Evolutionary conservation across 2,329 filamentous ascomycete species (phyloP).

Genomic region (Xylaria sp.): DNA sequence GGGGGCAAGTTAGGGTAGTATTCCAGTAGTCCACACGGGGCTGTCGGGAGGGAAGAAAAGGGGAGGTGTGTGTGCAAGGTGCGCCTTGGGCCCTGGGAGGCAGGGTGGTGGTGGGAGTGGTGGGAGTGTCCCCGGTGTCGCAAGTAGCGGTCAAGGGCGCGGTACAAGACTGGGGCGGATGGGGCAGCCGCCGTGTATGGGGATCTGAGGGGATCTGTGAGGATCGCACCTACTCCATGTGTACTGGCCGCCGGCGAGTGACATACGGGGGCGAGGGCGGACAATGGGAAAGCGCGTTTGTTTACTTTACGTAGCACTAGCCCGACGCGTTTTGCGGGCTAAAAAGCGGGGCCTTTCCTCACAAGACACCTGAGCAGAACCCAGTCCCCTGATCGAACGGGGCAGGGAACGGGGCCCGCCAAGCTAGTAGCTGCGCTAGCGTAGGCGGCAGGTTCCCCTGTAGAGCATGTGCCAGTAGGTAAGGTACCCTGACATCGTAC

Average conservation of each 20-base stretch:
- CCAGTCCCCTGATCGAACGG: background rate
- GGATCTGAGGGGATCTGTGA: constrained; percentile 5
- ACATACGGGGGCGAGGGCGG: constrained; percentile 19
- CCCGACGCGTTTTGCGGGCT: constrained; percentile 27
- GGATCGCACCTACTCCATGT: constrained; percentile 20
- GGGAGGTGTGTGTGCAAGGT: constrained; percentile 15
- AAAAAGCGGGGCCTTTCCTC: constrained; percentile 13
- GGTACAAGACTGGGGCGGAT: constrained; percentile 23
- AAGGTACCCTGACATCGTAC: background rate
- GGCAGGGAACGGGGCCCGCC: background rate
- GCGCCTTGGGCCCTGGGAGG: background rate
- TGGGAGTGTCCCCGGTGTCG: too few species aligned
- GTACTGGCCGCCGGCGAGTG: constrained; percentile 26
- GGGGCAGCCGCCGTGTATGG: constrained; percentile 8
- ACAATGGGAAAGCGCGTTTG: constrained; percentile 29
- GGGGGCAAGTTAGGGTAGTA: constrained; percentile 20
- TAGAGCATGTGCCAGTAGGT: background rate
- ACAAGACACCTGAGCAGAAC: background rate
- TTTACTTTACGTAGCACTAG: constrained; percentile 27
- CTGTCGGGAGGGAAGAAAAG: constrained; percentile 13
- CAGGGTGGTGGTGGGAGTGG: too few species aligned
- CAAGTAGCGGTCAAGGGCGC: constrained; percentile 31
- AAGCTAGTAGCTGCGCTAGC: constrained; percentile 14
- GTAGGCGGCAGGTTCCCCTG: background rate
- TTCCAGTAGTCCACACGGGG: constrained; percentile 13